Base-by-base conservation (phyloP, 2,329 filamentous ascomycete species). In the Aspergillus ibericus region DNA sequence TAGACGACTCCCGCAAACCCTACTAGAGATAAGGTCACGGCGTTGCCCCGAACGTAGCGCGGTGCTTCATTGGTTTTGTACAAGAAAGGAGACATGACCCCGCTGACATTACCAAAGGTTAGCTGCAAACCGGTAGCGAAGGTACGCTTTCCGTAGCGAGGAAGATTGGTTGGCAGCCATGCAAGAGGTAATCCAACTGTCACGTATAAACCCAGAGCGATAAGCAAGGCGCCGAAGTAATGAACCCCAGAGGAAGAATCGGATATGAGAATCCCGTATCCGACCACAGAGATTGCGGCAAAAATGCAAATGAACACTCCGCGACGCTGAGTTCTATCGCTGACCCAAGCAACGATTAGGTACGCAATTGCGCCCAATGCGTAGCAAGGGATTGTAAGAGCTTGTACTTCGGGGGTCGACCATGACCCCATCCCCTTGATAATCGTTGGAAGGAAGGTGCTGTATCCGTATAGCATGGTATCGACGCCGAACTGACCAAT, bases 351-450 rank as follows among this genome's bases (percentile, higher is more conserved):
- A 2, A 85, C 80, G 8, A 80, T 62, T 71, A 93, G 83, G 71
- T 92, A 93, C 0, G 83, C 84, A 5, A 88, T 79, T 0, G 89
- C 89, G 4, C 90, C 90, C 4, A 92, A 72, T 5, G 85, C 85
- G 70, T 93, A 93, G 73, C 88, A 91, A 0, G 90, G 90, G 48
- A 93, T 89, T 0, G 90, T 93, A 34, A 93, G 82, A 32, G 90
- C 84, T 72, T 93, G 90, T 5, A 91, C 84, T 68, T 90, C 81
- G 0, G 88, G 83, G 0, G 79, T 78, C 0, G 84, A 81, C 79
- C 88, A 91, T 2, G 69, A 70, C 3, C 88, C 87, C 53, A 93
- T 83, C 4, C 83, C 86, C 42, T 84, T 80, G 71, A 93, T 91
- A 63, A 93, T 93, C 4, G 89, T 92, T 0, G 90, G 90, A 46